Evolutionary conservation across 2,329 filamentous ascomycete species (phyloP).

Genomic region (Phaeosphaeriaceae sp.): DNA sequence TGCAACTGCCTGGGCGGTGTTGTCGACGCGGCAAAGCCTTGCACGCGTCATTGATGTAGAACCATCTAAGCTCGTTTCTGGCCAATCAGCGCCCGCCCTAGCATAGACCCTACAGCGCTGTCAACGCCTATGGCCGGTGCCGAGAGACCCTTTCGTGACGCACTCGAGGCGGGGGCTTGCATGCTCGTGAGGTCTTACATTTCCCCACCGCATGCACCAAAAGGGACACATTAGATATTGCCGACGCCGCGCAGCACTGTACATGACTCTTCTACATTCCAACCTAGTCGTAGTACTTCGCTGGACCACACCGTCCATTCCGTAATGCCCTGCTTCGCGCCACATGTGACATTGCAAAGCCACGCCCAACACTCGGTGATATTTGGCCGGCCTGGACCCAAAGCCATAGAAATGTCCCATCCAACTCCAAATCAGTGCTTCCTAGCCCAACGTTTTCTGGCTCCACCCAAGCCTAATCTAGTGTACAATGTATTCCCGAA

Average conservation of each 20-base stretch:
- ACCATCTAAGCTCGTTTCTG: conserved; percentile 12
- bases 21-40: conserved; percentile 17
- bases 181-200: background rate
- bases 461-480: conserved; percentile 14
- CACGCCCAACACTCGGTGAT: conserved; percentile 10
- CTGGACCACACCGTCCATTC: conserved; percentile 8
- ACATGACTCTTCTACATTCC: conserved; percentile 6
- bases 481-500: conserved; percentile 28
- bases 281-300: conserved; percentile 1
- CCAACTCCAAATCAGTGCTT: conserved; percentile 29
- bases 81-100: conserved; percentile 22
- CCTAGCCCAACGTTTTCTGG: conserved; percentile 16
- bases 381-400: conserved; percentile 13
- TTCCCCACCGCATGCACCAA: background rate
- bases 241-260: background rate
- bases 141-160: conserved; percentile 14
- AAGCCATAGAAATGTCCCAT: conserved; percentile 8
- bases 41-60: conserved; percentile 39
- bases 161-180: conserved; percentile 6
- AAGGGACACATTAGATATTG: background rate
- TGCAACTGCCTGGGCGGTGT: background rate
- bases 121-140: conserved; percentile 7
- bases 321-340: conserved; percentile 12
- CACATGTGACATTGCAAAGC: conserved; percentile 13
- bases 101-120: background rate